These are phyloP conservation scores for Tribonema minus DNA, from an alignment of 108 stramenopile genomes.

Conservation along the genomic window DNA sequence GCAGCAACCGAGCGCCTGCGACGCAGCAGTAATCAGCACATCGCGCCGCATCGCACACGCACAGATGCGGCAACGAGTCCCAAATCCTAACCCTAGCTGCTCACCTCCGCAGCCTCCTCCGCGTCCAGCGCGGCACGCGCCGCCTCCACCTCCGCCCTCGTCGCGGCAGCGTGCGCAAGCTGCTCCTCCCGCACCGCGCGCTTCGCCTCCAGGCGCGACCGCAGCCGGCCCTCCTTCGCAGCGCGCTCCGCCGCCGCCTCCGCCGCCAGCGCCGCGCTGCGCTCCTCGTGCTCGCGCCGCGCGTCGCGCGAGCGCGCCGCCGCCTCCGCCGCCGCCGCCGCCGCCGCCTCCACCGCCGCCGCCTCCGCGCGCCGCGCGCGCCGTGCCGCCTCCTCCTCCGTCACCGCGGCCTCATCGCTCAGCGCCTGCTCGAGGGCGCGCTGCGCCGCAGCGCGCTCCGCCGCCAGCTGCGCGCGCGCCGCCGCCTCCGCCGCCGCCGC, in stretches of 20 bases:
- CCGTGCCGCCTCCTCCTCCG: background rate
- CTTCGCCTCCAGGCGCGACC: conserved; percentile 5
- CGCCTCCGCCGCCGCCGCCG: too few species aligned
- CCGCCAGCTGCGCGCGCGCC: background rate
- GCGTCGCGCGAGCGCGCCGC: background rate
- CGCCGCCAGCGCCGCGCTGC: too few species aligned
- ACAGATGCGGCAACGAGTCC: too few species aligned
- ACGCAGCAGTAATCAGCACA: too few species aligned
- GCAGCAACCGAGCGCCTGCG: too few species aligned
- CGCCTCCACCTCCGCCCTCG: conserved; percentile 1
- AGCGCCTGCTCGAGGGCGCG: background rate
- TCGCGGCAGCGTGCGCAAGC: background rate
- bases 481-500: conserved; percentile 9
- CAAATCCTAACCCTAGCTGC: too few species aligned
- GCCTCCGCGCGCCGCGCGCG: too few species aligned
- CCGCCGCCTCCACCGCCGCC: too few species aligned
- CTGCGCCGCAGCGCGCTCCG: background rate
- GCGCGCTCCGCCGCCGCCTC: background rate
- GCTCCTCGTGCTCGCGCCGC: background rate
- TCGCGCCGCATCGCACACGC: too few species aligned
- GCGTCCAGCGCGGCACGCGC: background rate
- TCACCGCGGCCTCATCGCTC: too few species aligned
- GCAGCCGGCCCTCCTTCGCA: conserved; percentile 2
- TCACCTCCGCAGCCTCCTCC: too few species aligned
- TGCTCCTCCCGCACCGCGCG: conserved; percentile 1